These are phyloP conservation scores for Smithsoniella earleae DNA, from an alignment of 163 green algal genomes.

Conservation along the genomic window DNA sequence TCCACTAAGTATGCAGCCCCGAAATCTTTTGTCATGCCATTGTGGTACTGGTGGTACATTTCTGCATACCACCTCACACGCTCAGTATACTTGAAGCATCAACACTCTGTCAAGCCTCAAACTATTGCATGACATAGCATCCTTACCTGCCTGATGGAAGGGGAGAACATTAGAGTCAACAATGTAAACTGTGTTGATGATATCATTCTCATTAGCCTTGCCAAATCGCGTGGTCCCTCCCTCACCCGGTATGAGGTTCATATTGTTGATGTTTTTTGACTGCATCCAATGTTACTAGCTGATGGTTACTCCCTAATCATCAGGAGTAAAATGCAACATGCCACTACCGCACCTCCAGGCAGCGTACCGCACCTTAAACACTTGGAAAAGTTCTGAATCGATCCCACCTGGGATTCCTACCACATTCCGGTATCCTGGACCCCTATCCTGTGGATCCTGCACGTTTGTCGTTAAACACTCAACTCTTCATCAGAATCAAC, in stretches of 20 bases:
- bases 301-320: too few species aligned
- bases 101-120: too few species aligned
- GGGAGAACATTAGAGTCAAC: conserved; percentile 54
- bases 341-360: conserved; percentile 34
- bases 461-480: too few species aligned
- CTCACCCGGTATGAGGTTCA: conserved; percentile 49
- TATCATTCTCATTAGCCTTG: conserved; percentile 49
- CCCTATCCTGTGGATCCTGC: conserved; percentile 66
- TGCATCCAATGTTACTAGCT: too few species aligned
- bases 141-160: conserved; percentile 46
- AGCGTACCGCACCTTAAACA: too few species aligned
- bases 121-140: too few species aligned
- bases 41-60: conserved; percentile 74
- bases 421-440: conserved; percentile 70
- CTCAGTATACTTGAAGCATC: too few species aligned
- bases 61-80: conserved; percentile 48
- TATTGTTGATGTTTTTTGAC: conserved; percentile 50
- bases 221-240: conserved; percentile 4
- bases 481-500: too few species aligned
- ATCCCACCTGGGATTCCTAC: conserved; percentile 67
- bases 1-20: conserved; percentile 5
- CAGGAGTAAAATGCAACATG: conserved; percentile 4
- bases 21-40: conserved; percentile 48
- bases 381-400: conserved; percentile 49
- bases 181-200: conserved; percentile 61